Percentiles rank a stretch among this genome's conserved stretches.
phyloP scores from a whole-genome alignment of 129 eudicot genomes.

The Lonicera japonica region DNA sequence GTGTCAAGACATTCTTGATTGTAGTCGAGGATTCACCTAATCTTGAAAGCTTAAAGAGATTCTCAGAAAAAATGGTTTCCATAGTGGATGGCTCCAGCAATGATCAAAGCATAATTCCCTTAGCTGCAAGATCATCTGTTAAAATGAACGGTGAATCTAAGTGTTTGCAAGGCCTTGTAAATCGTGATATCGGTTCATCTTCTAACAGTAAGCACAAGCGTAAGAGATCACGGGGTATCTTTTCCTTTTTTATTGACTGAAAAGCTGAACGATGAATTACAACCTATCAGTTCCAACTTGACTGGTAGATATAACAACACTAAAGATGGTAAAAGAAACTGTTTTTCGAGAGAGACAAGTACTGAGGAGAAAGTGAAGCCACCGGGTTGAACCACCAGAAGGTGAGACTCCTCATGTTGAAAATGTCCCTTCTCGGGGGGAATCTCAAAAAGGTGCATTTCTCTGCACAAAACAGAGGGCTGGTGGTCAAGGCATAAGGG shows the following conservation, averaged over 20 bases:
- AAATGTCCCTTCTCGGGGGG: no score
- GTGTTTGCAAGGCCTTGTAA: slow-evolving; percentile 14
- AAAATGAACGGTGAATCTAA: slow-evolving; percentile 18
- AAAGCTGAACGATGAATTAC: slow-evolving; percentile 22
- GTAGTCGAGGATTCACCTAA: slow-evolving; percentile 42
- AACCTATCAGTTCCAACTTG: slow-evolving; percentile 11
- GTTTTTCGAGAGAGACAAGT: slow-evolving; percentile 14
- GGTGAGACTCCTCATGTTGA: slow-evolving; percentile 21
- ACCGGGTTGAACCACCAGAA: slow-evolving; percentile 37
- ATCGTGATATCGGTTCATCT: slow-evolving; percentile 24
- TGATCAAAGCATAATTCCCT: slow-evolving; percentile 25
- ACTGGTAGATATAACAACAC: slow-evolving; percentile 14
- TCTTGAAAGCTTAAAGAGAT: slow-evolving; percentile 24
- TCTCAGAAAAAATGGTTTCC: slow-evolving; percentile 32
- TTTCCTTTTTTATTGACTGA: slow-evolving; percentile 40
- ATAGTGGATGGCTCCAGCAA: slow-evolving; percentile 54
- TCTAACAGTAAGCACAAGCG: slow-evolving; percentile 28
- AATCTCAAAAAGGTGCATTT: no score
- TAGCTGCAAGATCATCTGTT: slow-evolving; percentile 23
- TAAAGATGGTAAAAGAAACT: not conserved
- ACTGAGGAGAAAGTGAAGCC: slow-evolving; percentile 75
- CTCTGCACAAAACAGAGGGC: no score
- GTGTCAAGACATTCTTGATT: slow-evolving; percentile 98
- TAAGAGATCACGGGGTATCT: slow-evolving; percentile 54
- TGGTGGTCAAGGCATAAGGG: no score